Evolutionary conservation across 2,329 filamentous ascomycete genomes (phyloP), one percentile per base, ranked within the genome.

Genomic region (Microthyrium microscopicum): DNA sequence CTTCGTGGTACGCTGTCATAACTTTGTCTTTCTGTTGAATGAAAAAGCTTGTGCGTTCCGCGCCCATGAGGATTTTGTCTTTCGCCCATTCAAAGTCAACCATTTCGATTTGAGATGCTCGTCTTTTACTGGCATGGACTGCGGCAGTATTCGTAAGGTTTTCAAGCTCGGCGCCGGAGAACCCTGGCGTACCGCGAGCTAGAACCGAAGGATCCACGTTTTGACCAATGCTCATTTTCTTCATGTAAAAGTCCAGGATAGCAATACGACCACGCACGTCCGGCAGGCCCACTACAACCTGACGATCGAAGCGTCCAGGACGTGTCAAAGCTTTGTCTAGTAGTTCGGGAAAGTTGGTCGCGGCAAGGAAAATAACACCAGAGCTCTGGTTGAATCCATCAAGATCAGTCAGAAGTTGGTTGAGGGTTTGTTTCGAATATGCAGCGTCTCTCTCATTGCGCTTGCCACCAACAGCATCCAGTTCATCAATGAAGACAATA

Each of bases 91-190:
- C 85, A 42, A 95, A 76, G 49, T 95, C 84, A 21, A 68, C 57
- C 54, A 83, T 77, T 9, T 70, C 68, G 34, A 98, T 81, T 29
- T 76, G 68, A 38, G 64, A 64, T 25, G 78, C 70, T 57, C 85
- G 89, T 44, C 80, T 69, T 53, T 89, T 83, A 48, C 83, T 92
- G n/a, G 89, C 89, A 48, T 79, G 82, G 27, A 98, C 77, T 16
- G 89, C 89, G 20, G 89, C 89, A 52, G 94, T 82, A 56, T 98
- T 98, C 50, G 93, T 79, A 45, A 98, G 73, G 52, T 94, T 98
- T 58, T 95, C 89, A 9, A 98, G 66, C 46, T 98, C 89, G 15
- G 89, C 89, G 44, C 89, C 89, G 31, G 87, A 95, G 47, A 92
- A 84, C 8, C 89, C 89, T 35, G 83, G 76, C 11, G 85, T 93